Evolutionary conservation across 139 green algal genomes (phyloP).

Genomic region (Coccomyxa sp.): DNA sequence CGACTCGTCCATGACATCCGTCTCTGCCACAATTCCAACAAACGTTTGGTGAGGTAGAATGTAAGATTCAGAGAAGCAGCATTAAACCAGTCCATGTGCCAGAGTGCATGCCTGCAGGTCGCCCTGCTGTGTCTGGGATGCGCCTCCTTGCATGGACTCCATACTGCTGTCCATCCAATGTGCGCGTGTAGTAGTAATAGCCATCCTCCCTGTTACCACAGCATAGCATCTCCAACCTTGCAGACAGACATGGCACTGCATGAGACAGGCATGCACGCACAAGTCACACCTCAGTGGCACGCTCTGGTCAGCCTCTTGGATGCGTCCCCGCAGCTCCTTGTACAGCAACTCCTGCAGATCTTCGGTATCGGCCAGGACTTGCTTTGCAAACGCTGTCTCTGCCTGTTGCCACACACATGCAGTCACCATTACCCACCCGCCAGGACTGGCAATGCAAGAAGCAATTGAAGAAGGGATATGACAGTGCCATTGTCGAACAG

Average conservation of each 20-base stretch:
- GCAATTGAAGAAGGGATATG: not conserved
- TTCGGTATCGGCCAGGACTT: conserved; percentile 75
- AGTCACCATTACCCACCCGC: not conserved
- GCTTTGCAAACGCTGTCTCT: conserved; percentile 73
- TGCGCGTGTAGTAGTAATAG: conserved; percentile 83
- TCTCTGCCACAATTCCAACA: conserved; percentile 21
- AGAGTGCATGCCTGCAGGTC: conserved; percentile 12
- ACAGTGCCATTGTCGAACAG: not conserved
- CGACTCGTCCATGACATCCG: conserved; percentile 36
- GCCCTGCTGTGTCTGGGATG: conserved; percentile 26
- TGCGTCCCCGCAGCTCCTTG: conserved; percentile 78
- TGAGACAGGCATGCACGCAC: not conserved
- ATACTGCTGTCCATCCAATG: conserved; percentile 72
- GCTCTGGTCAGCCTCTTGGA: conserved; percentile 78
- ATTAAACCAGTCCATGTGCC: not conserved
- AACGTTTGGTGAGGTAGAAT: not conserved
- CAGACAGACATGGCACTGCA: not conserved
- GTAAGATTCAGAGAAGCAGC: not conserved
- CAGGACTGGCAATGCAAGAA: not conserved
- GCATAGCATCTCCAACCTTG: not conserved
- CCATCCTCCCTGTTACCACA: conserved; percentile 39
- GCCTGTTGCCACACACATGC: conserved; percentile 17
- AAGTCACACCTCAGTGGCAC: conserved; percentile 29
- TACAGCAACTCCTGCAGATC: conserved; percentile 74
- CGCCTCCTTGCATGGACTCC: conserved; percentile 61